Base-by-base conservation (phyloP, 1,139 yeast genomes). In the Martiniozyma asiatica region DNA sequence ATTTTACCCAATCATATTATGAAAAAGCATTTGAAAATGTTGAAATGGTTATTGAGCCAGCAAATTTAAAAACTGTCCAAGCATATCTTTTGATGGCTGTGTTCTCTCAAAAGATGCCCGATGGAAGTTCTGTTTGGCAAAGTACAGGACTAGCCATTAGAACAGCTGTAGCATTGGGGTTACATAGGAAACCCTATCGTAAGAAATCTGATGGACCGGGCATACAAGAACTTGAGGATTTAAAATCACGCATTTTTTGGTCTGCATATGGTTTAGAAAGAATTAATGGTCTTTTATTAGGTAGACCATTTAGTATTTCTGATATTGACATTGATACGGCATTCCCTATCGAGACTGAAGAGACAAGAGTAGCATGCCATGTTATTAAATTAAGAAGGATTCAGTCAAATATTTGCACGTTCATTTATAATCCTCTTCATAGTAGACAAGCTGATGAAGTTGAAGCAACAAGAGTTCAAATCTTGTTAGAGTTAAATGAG, bases 1-100 rank as follows among this genome's bases (percentile, higher is more conserved):
- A 60, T 15, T 63, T 63, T 26, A 63, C 70, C 1, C 70, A 60
- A 35, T 61, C 67, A 22, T 68, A 67, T 45, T 54, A 63, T 30
- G 42, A 52, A 17, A 62, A 67, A 10, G 73, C 73, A 1, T 46
- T 57, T 36, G 58, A 58, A 34, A 55, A 51, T 38, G 44, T 56
- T 3, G 58, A 55, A 13, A 47, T 53, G 2, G 55, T 65, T 9
- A 29, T 49, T 4, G 48, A 47, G 10, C 29, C 25, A 5, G 37
- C 44, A 0, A 38, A 38, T 22, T 10, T 51, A n/a, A 31, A 37
- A 7, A 40, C 55, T 1, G 52, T 51, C 5, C 57, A 53, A 33
- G 51, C 48, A 2, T 53, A 43, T 35, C 36, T 53, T 10, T 32
- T 51, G 12, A 34, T 51, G 28, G 41, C 53, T 6, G 44, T 50